Conservation (phyloP, 768 basidiomycete species). For the Suillus variegatus region DNA sequence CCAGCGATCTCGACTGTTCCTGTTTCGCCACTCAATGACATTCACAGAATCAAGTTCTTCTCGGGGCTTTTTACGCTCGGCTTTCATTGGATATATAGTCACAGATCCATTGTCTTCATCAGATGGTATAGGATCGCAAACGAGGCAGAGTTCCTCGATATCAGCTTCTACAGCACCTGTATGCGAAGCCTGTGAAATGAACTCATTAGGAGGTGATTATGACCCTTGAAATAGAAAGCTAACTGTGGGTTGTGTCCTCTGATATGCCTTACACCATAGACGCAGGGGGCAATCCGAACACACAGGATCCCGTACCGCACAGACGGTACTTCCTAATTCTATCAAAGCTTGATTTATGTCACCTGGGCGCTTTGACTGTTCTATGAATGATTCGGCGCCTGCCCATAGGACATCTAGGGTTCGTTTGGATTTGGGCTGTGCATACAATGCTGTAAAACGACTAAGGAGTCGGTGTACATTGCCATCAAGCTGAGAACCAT, state of each 20-base stretch:
- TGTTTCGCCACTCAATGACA: conserved; percentile 75
- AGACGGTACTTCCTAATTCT: conserved; percentile 92
- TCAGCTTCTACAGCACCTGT: conserved; percentile 40
- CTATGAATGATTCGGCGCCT: conserved; percentile 70
- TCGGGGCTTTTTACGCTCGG: conserved; percentile 76
- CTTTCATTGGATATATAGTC: conserved; percentile 86
- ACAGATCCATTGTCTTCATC: conserved; percentile 39
- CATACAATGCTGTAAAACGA: conserved; percentile 80
- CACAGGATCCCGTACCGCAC: conserved; percentile 79
- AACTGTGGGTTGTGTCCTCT: conserved; percentile 18
- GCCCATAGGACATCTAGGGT: conserved; percentile 84
- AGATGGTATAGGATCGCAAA: conserved; percentile 61
- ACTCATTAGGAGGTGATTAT: background rate
- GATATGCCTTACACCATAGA: conserved; percentile 68
- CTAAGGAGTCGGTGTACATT: conserved; percentile 88
- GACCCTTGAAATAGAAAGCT: background rate
- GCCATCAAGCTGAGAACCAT: conserved; percentile 69
- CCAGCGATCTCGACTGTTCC: conserved; percentile 44
- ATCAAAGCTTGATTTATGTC: conserved; percentile 94
- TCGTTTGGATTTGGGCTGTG: conserved; percentile 75
- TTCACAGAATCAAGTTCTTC: conserved; percentile 86
- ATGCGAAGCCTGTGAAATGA: background rate
- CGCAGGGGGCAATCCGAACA: conserved; percentile 76
- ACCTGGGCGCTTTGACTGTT: conserved; percentile 57
- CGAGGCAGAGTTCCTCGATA: conserved; percentile 74